These are phyloP conservation scores for Colletotrichum liaoningense DNA, from an alignment of 2,329 filamentous ascomycete genomes.

Conservation along the genomic window DNA sequence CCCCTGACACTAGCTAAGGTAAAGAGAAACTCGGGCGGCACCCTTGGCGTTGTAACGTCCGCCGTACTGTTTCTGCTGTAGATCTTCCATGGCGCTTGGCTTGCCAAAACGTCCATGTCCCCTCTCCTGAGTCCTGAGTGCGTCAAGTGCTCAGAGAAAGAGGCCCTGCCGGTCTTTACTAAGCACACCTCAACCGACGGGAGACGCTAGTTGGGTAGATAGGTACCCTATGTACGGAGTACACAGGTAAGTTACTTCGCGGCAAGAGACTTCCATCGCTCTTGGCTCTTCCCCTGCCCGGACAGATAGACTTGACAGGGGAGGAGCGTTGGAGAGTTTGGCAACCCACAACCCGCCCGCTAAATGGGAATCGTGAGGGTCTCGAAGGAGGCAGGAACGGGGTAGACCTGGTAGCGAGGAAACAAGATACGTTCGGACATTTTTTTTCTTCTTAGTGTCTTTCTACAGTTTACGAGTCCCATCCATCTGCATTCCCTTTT, in stretches of 20 bases:
- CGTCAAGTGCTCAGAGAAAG: background rate
- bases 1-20: background rate
- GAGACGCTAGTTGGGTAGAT: no score
- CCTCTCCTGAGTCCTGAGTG: background rate
- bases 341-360: constrained; percentile 20
- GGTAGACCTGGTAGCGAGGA: constrained; percentile 28
- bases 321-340: background rate
- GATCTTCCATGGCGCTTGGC: background rate
- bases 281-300: background rate
- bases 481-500: background rate
- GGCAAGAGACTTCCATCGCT: background rate
- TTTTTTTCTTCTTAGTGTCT: constrained; percentile 18
- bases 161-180: background rate
- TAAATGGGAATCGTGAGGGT: constrained; percentile 7
- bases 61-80: constrained; percentile 2
- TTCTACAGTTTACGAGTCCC: background rate
- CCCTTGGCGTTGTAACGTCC: constrained; percentile 30
- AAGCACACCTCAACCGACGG: background rate
- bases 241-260: no score
- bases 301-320: constrained; percentile 6
- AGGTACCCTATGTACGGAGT: no score
- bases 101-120: background rate
- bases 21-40: constrained; percentile 13
- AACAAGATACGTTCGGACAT: constrained; percentile 33
- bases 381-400: background rate